Conservation (phyloP, 768 basidiomycete species). For the Auricularia sp. region DNA sequence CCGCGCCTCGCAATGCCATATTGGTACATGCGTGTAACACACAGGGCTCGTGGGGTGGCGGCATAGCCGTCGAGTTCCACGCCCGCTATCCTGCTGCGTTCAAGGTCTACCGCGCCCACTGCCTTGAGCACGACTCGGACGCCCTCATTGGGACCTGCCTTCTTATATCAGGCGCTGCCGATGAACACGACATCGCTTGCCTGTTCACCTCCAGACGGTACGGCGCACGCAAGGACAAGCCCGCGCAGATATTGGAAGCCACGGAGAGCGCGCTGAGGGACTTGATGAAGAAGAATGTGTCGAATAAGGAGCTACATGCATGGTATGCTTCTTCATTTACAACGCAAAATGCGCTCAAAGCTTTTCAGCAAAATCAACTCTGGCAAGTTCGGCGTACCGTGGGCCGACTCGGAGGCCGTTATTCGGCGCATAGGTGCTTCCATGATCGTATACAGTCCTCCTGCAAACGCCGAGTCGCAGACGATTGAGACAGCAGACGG, state of each 20-base stretch:
- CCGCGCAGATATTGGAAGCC: neutral
- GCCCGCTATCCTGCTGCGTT: constrained; percentile 1
- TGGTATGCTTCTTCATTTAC: neutral
- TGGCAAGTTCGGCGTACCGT: constrained; percentile 1
- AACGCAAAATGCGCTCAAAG: neutral
- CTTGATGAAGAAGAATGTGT: neutral
- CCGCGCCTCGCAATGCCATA: neutral
- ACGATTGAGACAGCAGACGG: neutral
- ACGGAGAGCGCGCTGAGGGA: neutral
- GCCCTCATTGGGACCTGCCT: constrained; percentile 3
- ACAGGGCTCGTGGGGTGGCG: constrained; percentile 5
- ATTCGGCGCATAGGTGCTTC: neutral
- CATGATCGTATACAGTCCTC: neutral
- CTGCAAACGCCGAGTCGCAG: neutral
- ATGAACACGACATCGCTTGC: constrained; percentile 1
- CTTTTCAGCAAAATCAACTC: neutral
- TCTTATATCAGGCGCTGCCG: constrained; percentile 1
- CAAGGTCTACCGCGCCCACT: neutral
- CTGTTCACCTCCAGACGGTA: constrained; percentile 5
- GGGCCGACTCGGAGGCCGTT: neutral
- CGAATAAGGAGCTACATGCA: neutral
- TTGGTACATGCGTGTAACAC: constrained; percentile 8
- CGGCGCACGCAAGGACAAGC: neutral
- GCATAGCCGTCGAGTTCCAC: constrained; percentile 4
- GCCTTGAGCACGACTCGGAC: constrained; percentile 1